Evolutionary conservation across 1,284 basidiomycete species (phyloP).

Genomic region (Malassezia dermatis): DNA sequence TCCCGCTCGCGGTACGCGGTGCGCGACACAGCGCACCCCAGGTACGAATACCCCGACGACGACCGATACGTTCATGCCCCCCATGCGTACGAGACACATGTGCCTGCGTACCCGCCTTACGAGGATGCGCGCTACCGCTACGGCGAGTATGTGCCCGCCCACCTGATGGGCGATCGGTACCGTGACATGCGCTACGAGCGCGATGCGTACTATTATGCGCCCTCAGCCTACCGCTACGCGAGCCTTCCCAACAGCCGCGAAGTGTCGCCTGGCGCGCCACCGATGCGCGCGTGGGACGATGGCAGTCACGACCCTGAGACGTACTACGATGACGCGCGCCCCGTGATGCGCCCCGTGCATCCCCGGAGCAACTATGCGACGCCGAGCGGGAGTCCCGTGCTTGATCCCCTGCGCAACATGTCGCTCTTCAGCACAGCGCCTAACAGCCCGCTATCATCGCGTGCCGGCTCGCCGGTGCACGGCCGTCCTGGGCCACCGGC

Average conservation of each 20-base stretch:
- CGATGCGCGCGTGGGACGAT: slow-evolving; percentile 18
- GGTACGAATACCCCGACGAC: slow-evolving; percentile 15
- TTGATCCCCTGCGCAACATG: slow-evolving; percentile 44
- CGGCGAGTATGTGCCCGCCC: neutral
- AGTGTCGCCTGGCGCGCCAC: slow-evolving; percentile 7
- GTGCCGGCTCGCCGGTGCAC: slow-evolving; percentile 36
- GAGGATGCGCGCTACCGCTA: slow-evolving; percentile 7
- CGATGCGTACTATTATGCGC: neutral
- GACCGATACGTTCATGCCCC: slow-evolving; percentile 19
- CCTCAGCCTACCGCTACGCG: slow-evolving; percentile 24
- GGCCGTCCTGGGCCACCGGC: slow-evolving; percentile 5
- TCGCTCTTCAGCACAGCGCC: slow-evolving; percentile 42
- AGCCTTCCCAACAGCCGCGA: slow-evolving; percentile 14
- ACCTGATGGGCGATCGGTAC: neutral
- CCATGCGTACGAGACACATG: neutral
- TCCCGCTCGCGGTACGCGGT: neutral
- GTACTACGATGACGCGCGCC: slow-evolving; percentile 21
- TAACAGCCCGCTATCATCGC: slow-evolving; percentile 37
- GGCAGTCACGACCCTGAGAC: slow-evolving; percentile 25
- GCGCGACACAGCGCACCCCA: neutral
- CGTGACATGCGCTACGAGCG: slow-evolving; percentile 17
- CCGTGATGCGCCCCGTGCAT: neutral
- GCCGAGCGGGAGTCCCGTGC: slow-evolving; percentile 43
- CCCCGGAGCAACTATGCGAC: slow-evolving; percentile 29
- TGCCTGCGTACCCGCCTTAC: neutral